phyloP scores from a whole-genome alignment of 176 grass and related monocot genomes.

The Canna indica region DNA sequence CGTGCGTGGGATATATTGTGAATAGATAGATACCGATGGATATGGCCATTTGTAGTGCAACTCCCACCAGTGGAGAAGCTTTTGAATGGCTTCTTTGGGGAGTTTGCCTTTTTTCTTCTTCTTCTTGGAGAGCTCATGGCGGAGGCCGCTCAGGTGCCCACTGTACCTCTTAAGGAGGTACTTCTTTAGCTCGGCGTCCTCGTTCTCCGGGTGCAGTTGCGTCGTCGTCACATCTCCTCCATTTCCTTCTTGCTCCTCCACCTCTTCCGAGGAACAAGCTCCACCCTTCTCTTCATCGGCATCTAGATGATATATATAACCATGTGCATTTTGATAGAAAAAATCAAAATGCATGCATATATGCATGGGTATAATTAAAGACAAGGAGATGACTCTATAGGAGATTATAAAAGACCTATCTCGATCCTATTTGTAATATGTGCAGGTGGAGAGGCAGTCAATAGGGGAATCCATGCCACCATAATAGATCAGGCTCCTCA shows the following conservation, averaged over 20 bases:
- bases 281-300: background rate
- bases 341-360: too few species aligned
- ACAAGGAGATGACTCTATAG: too few species aligned
- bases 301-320: background rate
- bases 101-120: slow-evolving; percentile 10
- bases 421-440: too few species aligned
- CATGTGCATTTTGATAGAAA: too few species aligned
- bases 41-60: slow-evolving; percentile 7
- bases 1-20: too few species aligned
- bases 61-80: slow-evolving; percentile 6
- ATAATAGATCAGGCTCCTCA: too few species aligned
- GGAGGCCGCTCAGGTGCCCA: background rate
- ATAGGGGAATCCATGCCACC: too few species aligned
- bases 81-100: background rate
- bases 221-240: too few species aligned
- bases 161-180: background rate
- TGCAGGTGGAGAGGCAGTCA: too few species aligned
- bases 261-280: background rate
- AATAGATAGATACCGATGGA: background rate
- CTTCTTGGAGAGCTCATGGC: background rate
- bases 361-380: too few species aligned
- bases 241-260: background rate
- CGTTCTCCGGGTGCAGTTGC: too few species aligned
- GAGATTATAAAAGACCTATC: too few species aligned
- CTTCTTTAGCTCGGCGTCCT: background rate